Percentiles rank a stretch among this genome's conserved stretches.
Conservation (phyloP, 768 basidiomycete species). For the Suillus placidus region DNA sequence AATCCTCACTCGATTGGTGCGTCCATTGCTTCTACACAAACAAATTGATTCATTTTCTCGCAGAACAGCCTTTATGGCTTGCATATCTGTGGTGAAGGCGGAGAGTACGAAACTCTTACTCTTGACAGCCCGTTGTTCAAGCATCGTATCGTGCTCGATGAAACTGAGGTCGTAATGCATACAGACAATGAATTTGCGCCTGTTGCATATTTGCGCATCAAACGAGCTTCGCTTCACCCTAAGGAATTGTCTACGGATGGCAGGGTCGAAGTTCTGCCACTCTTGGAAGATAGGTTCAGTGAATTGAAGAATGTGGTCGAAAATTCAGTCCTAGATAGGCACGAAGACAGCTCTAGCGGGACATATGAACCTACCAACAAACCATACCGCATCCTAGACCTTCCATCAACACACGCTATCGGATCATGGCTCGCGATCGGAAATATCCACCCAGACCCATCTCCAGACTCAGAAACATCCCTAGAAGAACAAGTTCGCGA, state of each 20-base stretch:
- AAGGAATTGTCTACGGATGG: conserved; percentile 41
- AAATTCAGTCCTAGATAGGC: neutral
- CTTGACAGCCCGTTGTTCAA: conserved; percentile 90
- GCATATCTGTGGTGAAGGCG: conserved; percentile 96
- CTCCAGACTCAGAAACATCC: conserved; percentile 32
- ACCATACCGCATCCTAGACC: conserved; percentile 5
- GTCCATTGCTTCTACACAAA: conserved; percentile 19
- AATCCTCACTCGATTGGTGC: conserved; percentile 71
- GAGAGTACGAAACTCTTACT: conserved; percentile 96
- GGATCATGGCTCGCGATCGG: conserved; percentile 74
- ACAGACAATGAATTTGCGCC: conserved; percentile 84
- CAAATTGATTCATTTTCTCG: neutral
- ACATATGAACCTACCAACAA: neutral
- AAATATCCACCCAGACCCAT: conserved; percentile 48
- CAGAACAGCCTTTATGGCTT: conserved; percentile 84
- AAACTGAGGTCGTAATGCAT: conserved; percentile 73
- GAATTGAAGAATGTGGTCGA: neutral
- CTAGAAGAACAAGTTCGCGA: conserved; percentile 71
- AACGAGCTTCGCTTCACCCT: conserved; percentile 59
- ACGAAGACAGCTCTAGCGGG: neutral
- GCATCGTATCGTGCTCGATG: conserved; percentile 65
- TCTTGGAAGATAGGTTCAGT: conserved; percentile 43
- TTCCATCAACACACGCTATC: conserved; percentile 27
- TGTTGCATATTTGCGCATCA: conserved; percentile 88
- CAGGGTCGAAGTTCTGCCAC: conserved; percentile 45